A percentile compares a stretch with the other conserved stretches of the same genome.
These are phyloP conservation scores for Apiospora pterosperma DNA, from an alignment of 2,329 filamentous ascomycete genomes.

Conservation along the genomic window DNA sequence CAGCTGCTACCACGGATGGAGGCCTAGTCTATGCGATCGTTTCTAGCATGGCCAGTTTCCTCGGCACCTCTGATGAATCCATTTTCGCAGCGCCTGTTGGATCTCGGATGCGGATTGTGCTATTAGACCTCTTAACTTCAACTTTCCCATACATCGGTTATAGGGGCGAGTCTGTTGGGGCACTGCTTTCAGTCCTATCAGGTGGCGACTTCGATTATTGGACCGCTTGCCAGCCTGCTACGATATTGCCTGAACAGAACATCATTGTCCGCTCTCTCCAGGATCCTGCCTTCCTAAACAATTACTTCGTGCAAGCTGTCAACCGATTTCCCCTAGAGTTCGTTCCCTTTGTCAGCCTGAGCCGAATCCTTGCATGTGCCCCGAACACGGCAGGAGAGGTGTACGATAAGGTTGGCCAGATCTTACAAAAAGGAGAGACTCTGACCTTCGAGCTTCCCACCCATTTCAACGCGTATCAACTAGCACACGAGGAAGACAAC, in stretches of 20 bases:
- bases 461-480: conserved; percentile 70
- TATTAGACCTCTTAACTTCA: conserved; percentile 69
- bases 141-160: conserved; percentile 68
- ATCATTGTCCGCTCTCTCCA: conserved; percentile 42
- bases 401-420: conserved; percentile 50
- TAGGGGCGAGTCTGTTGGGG: conserved; percentile 64
- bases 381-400: conserved; percentile 29
- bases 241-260: conserved; percentile 35
- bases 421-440: conserved; percentile 65
- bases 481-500: conserved; percentile 82
- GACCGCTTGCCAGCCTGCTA: conserved; percentile 41
- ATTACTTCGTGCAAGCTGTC: conserved; percentile 64
- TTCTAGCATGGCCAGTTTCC: conserved; percentile 43
- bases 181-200: conserved; percentile 62
- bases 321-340: conserved; percentile 85
- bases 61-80: conserved; percentile 42
- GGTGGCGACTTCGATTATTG: conserved; percentile 48
- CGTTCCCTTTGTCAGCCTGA: conserved; percentile 71
- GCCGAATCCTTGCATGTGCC: conserved; percentile 59
- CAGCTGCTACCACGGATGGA: conserved; percentile 41
- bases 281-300: conserved; percentile 54
- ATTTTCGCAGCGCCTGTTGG: conserved; percentile 54
- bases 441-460: conserved; percentile 76
- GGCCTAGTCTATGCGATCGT: conserved; percentile 53
- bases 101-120: conserved; percentile 58